Evolutionary conservation across 208 protist species (phyloP), one percentile per base, ranked within the genome.

Genomic region (Crithidia brevicula): DNA sequence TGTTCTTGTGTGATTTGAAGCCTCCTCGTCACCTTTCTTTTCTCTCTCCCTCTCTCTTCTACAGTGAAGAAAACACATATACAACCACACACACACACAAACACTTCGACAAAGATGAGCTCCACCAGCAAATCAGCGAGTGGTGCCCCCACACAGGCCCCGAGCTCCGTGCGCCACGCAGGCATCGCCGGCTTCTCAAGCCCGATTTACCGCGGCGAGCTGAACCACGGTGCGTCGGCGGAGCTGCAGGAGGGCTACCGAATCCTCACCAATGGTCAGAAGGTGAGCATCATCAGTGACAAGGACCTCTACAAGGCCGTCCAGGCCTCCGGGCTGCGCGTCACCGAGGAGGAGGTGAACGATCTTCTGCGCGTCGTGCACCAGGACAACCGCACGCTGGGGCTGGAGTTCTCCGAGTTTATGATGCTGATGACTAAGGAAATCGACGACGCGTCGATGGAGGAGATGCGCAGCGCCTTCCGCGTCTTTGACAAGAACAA

Each of bases 351-450:
- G 50, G 96, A 98, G 80, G 80, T 98, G 20, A 82, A 96, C 60
- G 96, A 98, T 43, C 92, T 98, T 90, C 97, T 98, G 68, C 93
- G 97, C 49, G 96, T 98, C 59, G 89, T 98, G 23, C 95, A 98
- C 83, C 84, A 86, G 51, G 75, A 74, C 52, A 72, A 85, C 20
- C 78, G 73, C 42, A 65, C 67, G 0, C 67, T 74, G 23, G 79
- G 77, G 30, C 58, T 99, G 42, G 94, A 97, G 63, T 99, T 99
- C 73, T 80, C 90, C 18, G 96, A 99, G 64, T 87, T 87, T 59
- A 33, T 90, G 34, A 34, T 67, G 42, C 65, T 90, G 13, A 84
- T 87, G 84, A 85, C 81, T 22, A 71, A 69, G 30, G 72, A 84
- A 56, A 67, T 79, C 18, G 64, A 83, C 28, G 61, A 77, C 2